These are phyloP conservation scores for Daldinia grandis DNA, from an alignment of 495 filamentous ascomycete species.

Conservation along the genomic window DNA sequence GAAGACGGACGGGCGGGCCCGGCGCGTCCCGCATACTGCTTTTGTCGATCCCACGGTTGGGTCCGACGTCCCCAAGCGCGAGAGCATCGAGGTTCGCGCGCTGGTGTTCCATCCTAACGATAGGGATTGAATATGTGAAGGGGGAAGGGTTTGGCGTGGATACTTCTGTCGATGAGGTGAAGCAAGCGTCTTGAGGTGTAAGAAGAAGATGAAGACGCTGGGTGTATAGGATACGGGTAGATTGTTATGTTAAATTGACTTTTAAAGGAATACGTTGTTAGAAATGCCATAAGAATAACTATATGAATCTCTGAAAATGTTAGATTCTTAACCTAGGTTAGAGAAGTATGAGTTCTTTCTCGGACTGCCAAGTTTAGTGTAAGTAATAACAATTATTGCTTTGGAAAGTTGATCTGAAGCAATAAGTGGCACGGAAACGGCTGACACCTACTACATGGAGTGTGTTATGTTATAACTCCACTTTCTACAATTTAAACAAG, in stretches of 20 bases:
- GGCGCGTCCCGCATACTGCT: conserved; percentile 71
- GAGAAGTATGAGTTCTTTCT: too few species aligned
- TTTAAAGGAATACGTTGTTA: background rate
- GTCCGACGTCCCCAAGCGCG: conserved; percentile 54
- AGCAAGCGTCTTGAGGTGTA: background rate
- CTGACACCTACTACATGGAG: too few species aligned
- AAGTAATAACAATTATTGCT: too few species aligned
- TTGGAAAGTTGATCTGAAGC: too few species aligned
- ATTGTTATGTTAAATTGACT: conserved; percentile 21
- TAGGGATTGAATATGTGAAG: conserved; percentile 32
- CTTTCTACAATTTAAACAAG: too few species aligned
- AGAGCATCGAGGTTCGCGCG: conserved; percentile 72
- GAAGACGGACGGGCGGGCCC: conserved; percentile 65
- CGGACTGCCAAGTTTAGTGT: too few species aligned
- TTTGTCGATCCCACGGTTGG: conserved; percentile 65
- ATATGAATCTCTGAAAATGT: background rate
- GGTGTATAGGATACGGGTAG: conserved; percentile 17
- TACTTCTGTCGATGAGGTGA: background rate
- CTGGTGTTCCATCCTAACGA: conserved; percentile 60
- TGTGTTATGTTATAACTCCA: too few species aligned
- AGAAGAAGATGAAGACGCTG: background rate
- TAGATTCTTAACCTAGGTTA: too few species aligned
- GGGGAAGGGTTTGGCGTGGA: background rate
- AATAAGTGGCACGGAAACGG: too few species aligned
- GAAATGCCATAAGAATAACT: background rate